Evolutionary conservation across 768 basidiomycete species (phyloP), one percentile per base, ranked within the genome.

Genomic region (Pulveroboletus sp.): DNA sequence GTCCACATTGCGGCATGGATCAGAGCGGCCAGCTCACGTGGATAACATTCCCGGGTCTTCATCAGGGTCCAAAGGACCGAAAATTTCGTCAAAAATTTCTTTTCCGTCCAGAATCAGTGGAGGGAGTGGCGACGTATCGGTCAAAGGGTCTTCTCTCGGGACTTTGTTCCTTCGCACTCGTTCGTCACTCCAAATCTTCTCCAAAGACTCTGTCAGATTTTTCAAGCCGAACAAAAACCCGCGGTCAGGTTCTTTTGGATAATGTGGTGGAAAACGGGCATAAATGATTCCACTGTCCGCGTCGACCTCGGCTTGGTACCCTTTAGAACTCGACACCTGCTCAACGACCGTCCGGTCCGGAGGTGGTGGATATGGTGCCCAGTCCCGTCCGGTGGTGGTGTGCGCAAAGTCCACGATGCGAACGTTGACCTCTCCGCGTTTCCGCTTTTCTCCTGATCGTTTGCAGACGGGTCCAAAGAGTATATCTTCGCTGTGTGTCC

Each of bases 371-470:
- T 79, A 78, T 11, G 85, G 78, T 36, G 89, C 68, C 81, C 91
- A 98, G 68, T 99, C 97, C 20, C 78, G 77, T 12, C 97, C 97
- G 2, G 94, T 97, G 9, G 94, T 97, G 43, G 97, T 97, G 64
- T 97, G 95, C 12, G 95, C 97, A 70, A 99, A 99, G 69, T 99
- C 97, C 47, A 99, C 97, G 43, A 99, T 84, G 31, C 94, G 91
- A 53, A 99, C 89, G 63, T 90, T 92, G 51, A 98, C 81, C 65
- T 97, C 95, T 27, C 97, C 97, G 20, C 90, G 75, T 63, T 85
- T 87, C 49, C 84, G 81, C 45, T 80, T 80, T n/a, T 80, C 79
- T 40, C 69, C 73, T 13, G 78, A 76, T 36, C 84, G 81, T 65
- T 82, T 82, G 1, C 76, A 77, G 17, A 82, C 73, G 21, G 87